A percentile compares a stretch with the other conserved stretches of the same genome.
phyloP scores from a whole-genome alignment of 129 eudicot species.

The Flaveria bidentis region DNA sequence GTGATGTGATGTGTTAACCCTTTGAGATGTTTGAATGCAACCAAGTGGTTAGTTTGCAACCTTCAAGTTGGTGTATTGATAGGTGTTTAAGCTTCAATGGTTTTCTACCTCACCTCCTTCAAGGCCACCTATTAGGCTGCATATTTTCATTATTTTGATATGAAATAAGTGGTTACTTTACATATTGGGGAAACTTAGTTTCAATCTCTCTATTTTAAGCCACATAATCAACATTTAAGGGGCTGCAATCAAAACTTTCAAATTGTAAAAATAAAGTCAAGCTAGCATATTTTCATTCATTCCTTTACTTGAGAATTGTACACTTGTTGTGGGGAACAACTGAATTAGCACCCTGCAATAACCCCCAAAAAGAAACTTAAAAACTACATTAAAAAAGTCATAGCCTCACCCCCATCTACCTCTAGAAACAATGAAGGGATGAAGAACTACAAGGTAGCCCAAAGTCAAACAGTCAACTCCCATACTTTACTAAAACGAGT shows the following conservation, averaged over 20 bases:
- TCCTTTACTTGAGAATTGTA: slow-evolving; percentile 34
- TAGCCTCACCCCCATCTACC: slow-evolving; percentile 37
- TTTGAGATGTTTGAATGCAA: neutral
- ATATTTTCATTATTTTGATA: neutral
- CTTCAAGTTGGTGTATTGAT: too few relatives aligned
- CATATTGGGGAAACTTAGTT: neutral
- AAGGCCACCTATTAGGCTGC: too few relatives aligned
- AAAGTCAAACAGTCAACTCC: slow-evolving; percentile 34
- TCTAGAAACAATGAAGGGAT: slow-evolving; percentile 34
- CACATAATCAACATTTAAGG: neutral
- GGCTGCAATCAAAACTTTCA: neutral
- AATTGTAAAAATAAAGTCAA: neutral
- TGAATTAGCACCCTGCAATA: slow-evolving; percentile 29
- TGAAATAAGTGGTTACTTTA: neutral
- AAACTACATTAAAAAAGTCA: slow-evolving; percentile 1
- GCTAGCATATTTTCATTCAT: slow-evolving; percentile 36
- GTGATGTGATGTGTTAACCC: neutral
- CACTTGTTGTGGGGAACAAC: slow-evolving; percentile 38
- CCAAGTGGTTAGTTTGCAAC: too few relatives aligned
- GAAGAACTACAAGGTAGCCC: slow-evolving; percentile 26
- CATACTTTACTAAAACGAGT: slow-evolving; percentile 31
- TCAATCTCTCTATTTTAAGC: neutral
- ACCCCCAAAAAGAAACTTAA: slow-evolving; percentile 16
- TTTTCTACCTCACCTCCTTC: too few relatives aligned
- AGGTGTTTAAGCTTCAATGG: too few relatives aligned